Base-by-base conservation (phyloP, 1,284 basidiomycete species). In the Ganoderma boninense region DNA sequence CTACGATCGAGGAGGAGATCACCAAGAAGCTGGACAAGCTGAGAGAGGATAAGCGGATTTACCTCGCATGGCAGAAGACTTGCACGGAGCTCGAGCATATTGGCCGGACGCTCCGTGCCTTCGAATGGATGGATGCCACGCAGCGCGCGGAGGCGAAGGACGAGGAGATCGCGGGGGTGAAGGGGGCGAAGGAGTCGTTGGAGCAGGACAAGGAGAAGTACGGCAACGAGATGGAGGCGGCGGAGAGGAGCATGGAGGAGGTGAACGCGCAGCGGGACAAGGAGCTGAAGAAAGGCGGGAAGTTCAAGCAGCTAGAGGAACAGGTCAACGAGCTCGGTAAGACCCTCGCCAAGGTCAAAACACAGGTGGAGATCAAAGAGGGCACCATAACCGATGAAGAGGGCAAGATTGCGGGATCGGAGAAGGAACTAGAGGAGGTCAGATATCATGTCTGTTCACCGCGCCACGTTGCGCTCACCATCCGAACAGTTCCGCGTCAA, bases 21-120 rank as follows among this genome's bases (percentile, higher is more conserved):
- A 93, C 91, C 0, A 97, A 97, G 0, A 99, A 98, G 80, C 87
- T 99, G 59, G 94, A 98, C 79, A 96, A 93, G 75, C 90, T 99
- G 0, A 90, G 97, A 7, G 87, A 88, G 38, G 97, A 99, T 83
- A 99, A 99, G 82, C 89, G 95, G 44, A 90, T 93, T 13, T 99
- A 92, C 79, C 87, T 99, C 49, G 92, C 94, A 73, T 99, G 93
- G 80, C 97, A 98, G 81, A 98, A 98, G 81, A 89, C 94, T 0
- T 90, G 90, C 61, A 88, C 92, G 0, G 97, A 99, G 79, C 89
- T 99, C 46, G 97, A 99, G 81, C 90, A 92, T n/a, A 89, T 97
- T 20, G 93, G 90, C 0, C 90, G 96, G 13, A 87, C 95, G 20
- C 85, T 98, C 71, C 90, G 93, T 32, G 98, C 98, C 0, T 95